Conservation (phyloP, 345 rosid genomes). For the Salix koriyanagi region DNA sequence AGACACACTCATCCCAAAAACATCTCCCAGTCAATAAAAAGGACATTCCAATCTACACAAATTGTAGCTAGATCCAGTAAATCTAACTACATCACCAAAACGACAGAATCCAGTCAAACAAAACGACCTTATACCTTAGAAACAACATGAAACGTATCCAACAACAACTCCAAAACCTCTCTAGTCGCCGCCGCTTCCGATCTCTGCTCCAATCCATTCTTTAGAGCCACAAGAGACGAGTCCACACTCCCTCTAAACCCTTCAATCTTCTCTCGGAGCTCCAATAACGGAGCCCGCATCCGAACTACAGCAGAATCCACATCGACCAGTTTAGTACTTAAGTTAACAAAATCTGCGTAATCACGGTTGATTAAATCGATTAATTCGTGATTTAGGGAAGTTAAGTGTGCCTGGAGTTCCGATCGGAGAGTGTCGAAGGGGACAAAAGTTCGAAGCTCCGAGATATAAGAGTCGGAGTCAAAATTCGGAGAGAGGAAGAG, state of each 20-base stretch:
- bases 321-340: constrained; percentile 94
- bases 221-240: constrained; percentile 58
- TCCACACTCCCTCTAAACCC: constrained; percentile 72
- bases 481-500: constrained; percentile 75
- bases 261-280: constrained; percentile 81
- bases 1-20: not conserved
- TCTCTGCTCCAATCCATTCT: constrained; percentile 79
- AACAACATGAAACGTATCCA: constrained; percentile 92
- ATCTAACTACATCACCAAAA: not conserved
- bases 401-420: constrained; percentile 76
- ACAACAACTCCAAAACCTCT: constrained; percentile 76
- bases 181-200: constrained; percentile 91
- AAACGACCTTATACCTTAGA: constrained; percentile 54
- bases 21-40: not conserved
- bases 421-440: constrained; percentile 93
- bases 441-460: constrained; percentile 93
- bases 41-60: not conserved
- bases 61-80: not conserved
- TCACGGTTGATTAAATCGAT: constrained; percentile 98
- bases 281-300: constrained; percentile 95
- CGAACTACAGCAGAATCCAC: constrained; percentile 86
- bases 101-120: not conserved
- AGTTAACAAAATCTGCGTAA: constrained; percentile 88
- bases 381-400: constrained; percentile 91
- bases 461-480: constrained; percentile 85